These are phyloP conservation scores for Murraya koenigii DNA, from an alignment of 345 rosid genomes.

Conservation along the genomic window DNA sequence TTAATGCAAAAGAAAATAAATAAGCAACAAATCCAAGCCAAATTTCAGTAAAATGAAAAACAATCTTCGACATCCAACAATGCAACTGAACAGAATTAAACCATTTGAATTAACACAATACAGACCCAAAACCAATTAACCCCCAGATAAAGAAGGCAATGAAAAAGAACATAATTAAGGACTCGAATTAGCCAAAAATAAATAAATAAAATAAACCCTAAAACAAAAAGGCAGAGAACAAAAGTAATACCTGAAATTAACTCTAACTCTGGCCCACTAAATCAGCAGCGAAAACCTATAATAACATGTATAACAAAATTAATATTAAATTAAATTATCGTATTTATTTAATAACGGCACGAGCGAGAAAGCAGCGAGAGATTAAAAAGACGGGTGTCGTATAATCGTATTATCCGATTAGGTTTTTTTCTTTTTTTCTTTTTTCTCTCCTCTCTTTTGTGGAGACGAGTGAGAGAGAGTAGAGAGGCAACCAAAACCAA, in stretches of 20 bases:
- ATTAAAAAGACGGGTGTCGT: not conserved
- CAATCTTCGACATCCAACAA: not conserved
- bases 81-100: not conserved
- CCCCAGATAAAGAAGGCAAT: not conserved
- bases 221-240: not conserved
- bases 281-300: conserved; percentile 11
- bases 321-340: not conserved
- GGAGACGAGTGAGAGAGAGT: too few species aligned
- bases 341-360: not conserved
- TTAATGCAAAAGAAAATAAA: not conserved
- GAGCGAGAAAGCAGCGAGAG: not conserved
- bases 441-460: too few species aligned
- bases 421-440: not conserved
- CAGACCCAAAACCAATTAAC: not conserved
- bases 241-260: conserved; percentile 12
- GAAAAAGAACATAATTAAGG: not conserved
- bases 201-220: not conserved
- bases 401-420: not conserved
- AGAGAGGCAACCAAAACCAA: not conserved
- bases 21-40: not conserved
- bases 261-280: conserved; percentile 10
- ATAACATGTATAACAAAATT: not conserved
- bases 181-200: not conserved
- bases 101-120: not conserved
- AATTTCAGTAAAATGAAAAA: not conserved